Base-by-base conservation (phyloP, 2,329 filamentous ascomycete species). In the Pseudogymnoascus sp. region DNA sequence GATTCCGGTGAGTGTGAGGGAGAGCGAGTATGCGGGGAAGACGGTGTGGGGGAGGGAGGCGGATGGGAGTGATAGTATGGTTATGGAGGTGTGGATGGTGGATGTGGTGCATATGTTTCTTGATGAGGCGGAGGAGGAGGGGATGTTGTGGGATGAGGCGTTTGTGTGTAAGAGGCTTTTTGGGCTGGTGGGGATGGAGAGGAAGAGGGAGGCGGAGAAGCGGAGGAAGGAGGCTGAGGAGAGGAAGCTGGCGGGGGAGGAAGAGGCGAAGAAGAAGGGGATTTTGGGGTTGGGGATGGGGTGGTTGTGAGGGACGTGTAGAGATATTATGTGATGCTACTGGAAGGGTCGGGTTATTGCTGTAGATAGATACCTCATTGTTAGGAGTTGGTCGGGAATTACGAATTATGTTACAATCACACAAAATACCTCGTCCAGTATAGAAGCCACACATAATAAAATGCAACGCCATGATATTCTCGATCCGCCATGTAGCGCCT, bases 81-180 rank as follows among this genome's bases (percentile, higher is more conserved):
- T 37, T 35, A 33, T 65, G 63, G 70, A 67, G 62, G 70, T 67
- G 65, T 70, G 65, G 67, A 68, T 63, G 61, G 60, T 60, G 56
- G 33, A 60, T 60, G 56, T 60, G 16, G 56, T 40, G 19, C 33
- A 37, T 33, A 24, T 60, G 56, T 60, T 60, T 40, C 13, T 60
- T 24, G 56, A 37, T 60, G 56, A 60, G 56, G 37, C 24, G 56
- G 74, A 73, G 63, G 69, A 70, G 11, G 75, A 80, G 64, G 76
- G 82, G 2, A 78, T 78, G 16, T 76, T 74, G 8, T 85, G 82
- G 82, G 77, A 80, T 21, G 82, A 80, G 67, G 73, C 68, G 6
- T 72, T 72, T 10, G 71, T 86, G 6, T 79, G 78, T 8, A 83
- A 81, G 74, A 72, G 83, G 50, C 70, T 86, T 21, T 85, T 84